A percentile compares a stretch with the other conserved stretches of the same genome.
Conservation (phyloP, 805 yeast genomes). For the Scheffersomyces amazonensis region DNA sequence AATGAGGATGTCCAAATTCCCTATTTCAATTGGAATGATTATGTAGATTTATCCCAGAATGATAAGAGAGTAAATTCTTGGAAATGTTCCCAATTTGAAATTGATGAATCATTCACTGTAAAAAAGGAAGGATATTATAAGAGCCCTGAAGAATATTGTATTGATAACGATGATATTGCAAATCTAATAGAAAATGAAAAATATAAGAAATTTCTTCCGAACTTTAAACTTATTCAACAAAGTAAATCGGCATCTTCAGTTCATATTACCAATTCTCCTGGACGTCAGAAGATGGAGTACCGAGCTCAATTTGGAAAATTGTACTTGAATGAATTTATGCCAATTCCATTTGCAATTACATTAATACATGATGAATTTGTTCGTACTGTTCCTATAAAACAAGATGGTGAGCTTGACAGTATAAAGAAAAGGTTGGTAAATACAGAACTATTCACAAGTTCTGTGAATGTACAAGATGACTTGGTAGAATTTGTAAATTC, state of each 20-base stretch:
- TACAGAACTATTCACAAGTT: not conserved
- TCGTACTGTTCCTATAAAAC: not conserved
- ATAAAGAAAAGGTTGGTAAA: not conserved
- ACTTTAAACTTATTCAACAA: not conserved
- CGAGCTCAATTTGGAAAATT: slow-evolving; percentile 12
- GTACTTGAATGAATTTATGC: slow-evolving; percentile 41
- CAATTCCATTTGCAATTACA: slow-evolving; percentile 34
- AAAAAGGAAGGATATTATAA: slow-evolving; percentile 8
- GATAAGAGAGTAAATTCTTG: slow-evolving; percentile 10
- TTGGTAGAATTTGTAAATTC: too few species aligned
- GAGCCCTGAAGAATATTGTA: slow-evolving; percentile 17
- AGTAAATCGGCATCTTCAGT: not conserved
- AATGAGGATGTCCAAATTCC: slow-evolving; percentile 9
- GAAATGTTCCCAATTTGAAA: slow-evolving; percentile 20
- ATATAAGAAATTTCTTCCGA: not conserved
- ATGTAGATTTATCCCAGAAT: slow-evolving; percentile 18
- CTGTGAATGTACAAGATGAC: too few species aligned
- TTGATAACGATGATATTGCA: slow-evolving; percentile 19
- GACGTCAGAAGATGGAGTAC: not conserved
- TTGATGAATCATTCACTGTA: slow-evolving; percentile 1
- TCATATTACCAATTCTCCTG: not conserved
- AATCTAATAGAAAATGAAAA: not conserved
- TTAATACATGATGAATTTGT: too few species aligned
- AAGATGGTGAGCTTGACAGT: not conserved
- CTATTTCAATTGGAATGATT: slow-evolving; percentile 34